These are phyloP conservation scores for Fusarium dimerum DNA, from an alignment of 2,329 filamentous ascomycete genomes.

Conservation along the genomic window DNA sequence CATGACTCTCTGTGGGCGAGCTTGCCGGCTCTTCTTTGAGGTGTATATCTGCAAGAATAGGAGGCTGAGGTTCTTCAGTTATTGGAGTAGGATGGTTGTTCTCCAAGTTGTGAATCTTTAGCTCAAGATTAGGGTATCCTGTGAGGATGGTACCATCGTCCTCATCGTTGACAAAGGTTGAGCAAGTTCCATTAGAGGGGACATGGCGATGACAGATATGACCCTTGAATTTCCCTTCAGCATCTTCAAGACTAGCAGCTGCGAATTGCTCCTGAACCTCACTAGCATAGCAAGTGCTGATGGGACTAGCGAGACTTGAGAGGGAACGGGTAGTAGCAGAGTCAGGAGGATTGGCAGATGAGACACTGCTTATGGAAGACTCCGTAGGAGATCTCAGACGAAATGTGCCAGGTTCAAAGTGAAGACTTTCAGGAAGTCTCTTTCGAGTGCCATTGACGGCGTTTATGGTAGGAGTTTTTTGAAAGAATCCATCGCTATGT, in stretches of 20 bases:
- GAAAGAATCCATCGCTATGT: conserved; percentile 4
- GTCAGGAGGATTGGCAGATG: conserved; percentile 39
- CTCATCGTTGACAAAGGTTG: conserved; percentile 41
- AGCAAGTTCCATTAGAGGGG: conserved; percentile 38
- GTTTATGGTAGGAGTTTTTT: conserved; percentile 20
- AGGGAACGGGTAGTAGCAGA: conserved; percentile 41
- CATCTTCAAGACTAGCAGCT: conserved; percentile 19
- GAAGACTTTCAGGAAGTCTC: conserved; percentile 33
- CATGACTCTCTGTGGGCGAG: conserved; percentile 20
- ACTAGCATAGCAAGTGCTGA: conserved; percentile 38
- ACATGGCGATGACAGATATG: conserved; percentile 36
- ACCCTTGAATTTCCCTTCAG: conserved; percentile 28
- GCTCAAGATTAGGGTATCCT: conserved; percentile 29
- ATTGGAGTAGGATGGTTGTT: conserved; percentile 6
- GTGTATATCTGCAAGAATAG: conserved; percentile 15
- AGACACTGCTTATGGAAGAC: conserved; percentile 41
- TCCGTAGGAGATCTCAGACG: conserved; percentile 38
- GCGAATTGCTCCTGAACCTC: conserved; percentile 37
- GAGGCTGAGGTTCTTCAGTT: conserved; percentile 9
- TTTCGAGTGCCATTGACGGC: conserved; percentile 13
- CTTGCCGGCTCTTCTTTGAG: conserved; percentile 21
- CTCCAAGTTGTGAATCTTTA: conserved; percentile 23
- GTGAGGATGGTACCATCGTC: conserved; percentile 31
- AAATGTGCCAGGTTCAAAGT: conserved; percentile 28
- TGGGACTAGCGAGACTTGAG: conserved; percentile 37